Evolutionary conservation across 768 basidiomycete species (phyloP), one percentile per base, ranked within the genome.

Genomic region (Rhizopogon salebrosus): DNA sequence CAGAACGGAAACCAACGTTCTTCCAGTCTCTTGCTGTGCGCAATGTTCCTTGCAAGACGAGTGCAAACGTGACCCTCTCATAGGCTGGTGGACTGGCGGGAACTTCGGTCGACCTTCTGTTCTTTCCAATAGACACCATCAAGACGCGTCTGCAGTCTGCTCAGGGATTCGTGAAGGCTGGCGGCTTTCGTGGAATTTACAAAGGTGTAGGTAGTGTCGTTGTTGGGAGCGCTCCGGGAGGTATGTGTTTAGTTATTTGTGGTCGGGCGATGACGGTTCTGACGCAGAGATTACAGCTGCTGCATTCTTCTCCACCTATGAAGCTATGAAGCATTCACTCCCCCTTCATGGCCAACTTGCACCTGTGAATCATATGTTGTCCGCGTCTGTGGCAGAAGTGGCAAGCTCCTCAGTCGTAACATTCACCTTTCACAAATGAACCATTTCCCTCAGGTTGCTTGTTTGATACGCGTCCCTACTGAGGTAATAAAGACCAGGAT

Each of bases 61-160:
- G n/a, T 43, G 51, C 58, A 34, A 36, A 38, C 41, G 42, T 46
- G 51, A 46, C 41, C n/a, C 41, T 24, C 43, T 49, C 54, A 27
- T 60, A 93, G 89, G 87, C 91, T 39, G 93, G 95, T 23, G 95
- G 89, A 20, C 67, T 86, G n/a, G 92, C 97, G 29, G 95, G 95
- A 24, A 88, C 92, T 7, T 79, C 92, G 2, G 95, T 98, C 16
- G 95, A 99, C 71, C 79, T 98, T 41, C 79, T 97, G 20, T 95
- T 99, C 74, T 99, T 93, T 68, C 95, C 95, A 1, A 84, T 99
- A 53, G 95, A 99, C 72, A 97, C 95, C 1, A 71, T 98, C 66
- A 99, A 99, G 72, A 98, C 97, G 36, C 86, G 95, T 43, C 77
- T 97, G 31, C 95, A 99, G 62, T 88, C 93, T 6, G 67, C 83